Percentiles rank a stretch among this genome's conserved stretches.
Evolutionary conservation across 495 filamentous ascomycete species (phyloP).

Genomic region (Podospora australis): DNA sequence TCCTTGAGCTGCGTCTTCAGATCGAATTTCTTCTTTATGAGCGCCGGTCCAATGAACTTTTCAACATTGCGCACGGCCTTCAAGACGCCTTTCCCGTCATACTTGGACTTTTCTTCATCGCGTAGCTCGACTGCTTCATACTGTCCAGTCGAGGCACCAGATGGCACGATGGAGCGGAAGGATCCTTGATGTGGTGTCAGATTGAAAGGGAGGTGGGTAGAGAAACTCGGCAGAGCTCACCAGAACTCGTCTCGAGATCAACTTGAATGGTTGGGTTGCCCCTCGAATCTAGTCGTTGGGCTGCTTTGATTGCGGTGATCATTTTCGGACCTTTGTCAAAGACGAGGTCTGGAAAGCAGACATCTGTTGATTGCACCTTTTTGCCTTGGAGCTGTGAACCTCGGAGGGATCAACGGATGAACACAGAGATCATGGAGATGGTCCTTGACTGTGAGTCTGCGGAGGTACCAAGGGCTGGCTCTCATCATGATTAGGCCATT

Average conservation of each 20-base stretch:
- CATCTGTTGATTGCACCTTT: too few relatives aligned
- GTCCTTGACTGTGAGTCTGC: too few relatives aligned
- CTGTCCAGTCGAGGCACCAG: conserved; percentile 94
- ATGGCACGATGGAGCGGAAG: conserved; percentile 97
- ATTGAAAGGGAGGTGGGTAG: neutral
- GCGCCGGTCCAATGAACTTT: conserved; percentile 76
- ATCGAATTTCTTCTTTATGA: conserved; percentile 89
- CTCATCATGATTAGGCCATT: too few relatives aligned
- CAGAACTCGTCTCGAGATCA: conserved; percentile 82
- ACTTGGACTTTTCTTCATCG: conserved; percentile 95
- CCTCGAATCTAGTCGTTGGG: conserved; percentile 63
- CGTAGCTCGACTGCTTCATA: conserved; percentile 98
- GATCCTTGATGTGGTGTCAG: neutral
- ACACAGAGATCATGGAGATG: too few relatives aligned
- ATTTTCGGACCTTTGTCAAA: too few relatives aligned
- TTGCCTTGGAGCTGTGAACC: too few relatives aligned
- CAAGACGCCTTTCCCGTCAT: conserved; percentile 91
- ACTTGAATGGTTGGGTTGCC: conserved; percentile 92
- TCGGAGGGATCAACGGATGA: too few relatives aligned
- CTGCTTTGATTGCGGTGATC: neutral
- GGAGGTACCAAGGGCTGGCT: too few relatives aligned
- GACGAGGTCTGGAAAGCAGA: too few relatives aligned
- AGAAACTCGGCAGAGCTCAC: conserved; percentile 58
- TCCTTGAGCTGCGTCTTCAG: conserved; percentile 86
- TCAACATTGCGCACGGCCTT: conserved; percentile 97